A percentile compares a stretch with the other conserved stretches of the same genome.
Evolutionary conservation across 2,329 filamentous ascomycete species (phyloP).

Genomic region (Cryphonectria nitschkei): DNA sequence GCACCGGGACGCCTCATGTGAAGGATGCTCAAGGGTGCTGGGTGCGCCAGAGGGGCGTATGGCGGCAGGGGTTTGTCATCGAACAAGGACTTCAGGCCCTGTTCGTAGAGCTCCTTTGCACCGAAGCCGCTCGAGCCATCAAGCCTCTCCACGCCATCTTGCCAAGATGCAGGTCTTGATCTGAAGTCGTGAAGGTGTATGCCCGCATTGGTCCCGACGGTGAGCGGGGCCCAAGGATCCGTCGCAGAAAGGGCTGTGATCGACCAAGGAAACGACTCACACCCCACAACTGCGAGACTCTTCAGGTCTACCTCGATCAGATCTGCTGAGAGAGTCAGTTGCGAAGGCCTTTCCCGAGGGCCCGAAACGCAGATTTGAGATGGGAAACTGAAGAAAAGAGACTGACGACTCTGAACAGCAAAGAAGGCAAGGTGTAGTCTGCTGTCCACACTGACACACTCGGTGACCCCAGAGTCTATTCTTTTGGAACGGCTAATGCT

Average conservation of each 20-base stretch:
- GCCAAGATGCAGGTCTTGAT: slow-evolving; percentile 39
- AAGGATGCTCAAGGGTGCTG: slow-evolving; percentile 80
- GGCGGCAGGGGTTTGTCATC: slow-evolving; percentile 56
- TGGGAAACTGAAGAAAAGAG: neutral
- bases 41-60: slow-evolving; percentile 76
- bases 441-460: slow-evolving; percentile 82
- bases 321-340: slow-evolving; percentile 42
- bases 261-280: slow-evolving; percentile 75
- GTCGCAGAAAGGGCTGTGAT: slow-evolving; percentile 81
- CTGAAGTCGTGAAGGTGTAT: slow-evolving; percentile 84
- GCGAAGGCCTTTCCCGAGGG: neutral
- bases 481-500: slow-evolving; percentile 59
- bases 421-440: slow-evolving; percentile 72
- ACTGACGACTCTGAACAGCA: slow-evolving; percentile 72
- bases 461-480: slow-evolving; percentile 74
- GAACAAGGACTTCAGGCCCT: slow-evolving; percentile 45
- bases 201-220: slow-evolving; percentile 80
- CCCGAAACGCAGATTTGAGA: neutral
- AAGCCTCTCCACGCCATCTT: slow-evolving; percentile 43
- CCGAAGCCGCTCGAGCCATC: slow-evolving; percentile 37
- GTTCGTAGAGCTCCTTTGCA: slow-evolving; percentile 38
- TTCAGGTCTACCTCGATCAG: slow-evolving; percentile 82
- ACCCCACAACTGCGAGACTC: slow-evolving; percentile 70
- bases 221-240: slow-evolving; percentile 69
- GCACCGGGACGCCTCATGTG: slow-evolving; percentile 67